Base-by-base conservation (phyloP, 495 filamentous ascomycete species). In the Bacidia gigantensis region DNA sequence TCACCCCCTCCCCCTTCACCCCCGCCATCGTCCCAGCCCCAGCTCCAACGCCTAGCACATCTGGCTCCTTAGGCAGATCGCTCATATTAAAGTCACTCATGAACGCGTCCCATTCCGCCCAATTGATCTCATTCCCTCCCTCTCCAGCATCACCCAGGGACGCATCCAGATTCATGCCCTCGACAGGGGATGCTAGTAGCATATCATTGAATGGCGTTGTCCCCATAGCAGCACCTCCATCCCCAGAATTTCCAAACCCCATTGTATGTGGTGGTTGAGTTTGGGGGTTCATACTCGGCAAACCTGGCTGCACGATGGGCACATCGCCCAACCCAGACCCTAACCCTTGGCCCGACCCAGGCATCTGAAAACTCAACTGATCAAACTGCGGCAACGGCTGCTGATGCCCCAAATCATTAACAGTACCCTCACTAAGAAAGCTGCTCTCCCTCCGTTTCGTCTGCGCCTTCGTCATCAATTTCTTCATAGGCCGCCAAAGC, bases 401-500 rank as follows among this genome's bases (percentile, higher is more conserved):
- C 25, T 60, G 58, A 32, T 39, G 24, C 44, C n/a, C 22, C 40
- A 21, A n/a, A 18, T 23, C 14, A 25, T 23, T 11, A 25, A 43
- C 17, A 26, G 2, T 40, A 24, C 10, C 21, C 25, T 51, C 25
- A 22, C 38, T 50, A 35, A 47, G 49, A 29, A 35, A 10, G 20
- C 23, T 7, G 23, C 25, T 42, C 20, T 64, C 52, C 21, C 25
- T 22, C 24, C 62, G 52, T 45, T 60, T 65, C 5, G 56, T 25
- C 11, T 53, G 58, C 0, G 68, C 70, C 41, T 65, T 69, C 3
- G 50, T 72, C 71, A 85, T 81, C 14, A 93, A 67, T 50, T 83
- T 84, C 18, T 71, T 72, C 39, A 94, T 67, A 0, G 86, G 85
- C 14, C 79, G 70, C 85, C 86, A 94, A 0, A 93, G 70, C 62